Evolutionary conservation across 345 rosid genomes (phyloP), one percentile per base, ranked within the genome.

Genomic region (Lepidium didymum): DNA sequence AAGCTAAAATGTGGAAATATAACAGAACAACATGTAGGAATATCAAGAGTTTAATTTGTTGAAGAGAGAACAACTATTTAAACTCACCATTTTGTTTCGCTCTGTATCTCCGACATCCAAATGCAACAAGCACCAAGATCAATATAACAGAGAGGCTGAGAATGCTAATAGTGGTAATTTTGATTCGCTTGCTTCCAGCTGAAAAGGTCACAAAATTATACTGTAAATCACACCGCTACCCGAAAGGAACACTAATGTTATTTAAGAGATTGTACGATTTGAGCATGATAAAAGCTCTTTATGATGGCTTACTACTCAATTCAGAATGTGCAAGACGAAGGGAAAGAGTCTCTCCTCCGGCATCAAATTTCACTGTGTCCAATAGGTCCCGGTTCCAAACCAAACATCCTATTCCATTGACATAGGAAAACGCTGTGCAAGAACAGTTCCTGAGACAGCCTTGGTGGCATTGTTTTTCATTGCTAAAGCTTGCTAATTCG

Each of bases 251-350:
- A n/a, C 4, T 14, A n/a, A n/a, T 19, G 11, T 31, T 2, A 31
- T 34, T 58, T 33, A 15, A 21, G 29, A 73, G 16, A 36, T 3
- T 14, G 11, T n/a, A 12, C 13, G 44, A 34, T 43, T 3, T 14
- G 25, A 36, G 40, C 5, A 5, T 9, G 33, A 56, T 18, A 36
- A 67, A 38, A 10, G 13, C 8, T 37, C 58, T 57, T 36, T 44
- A 9, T 40, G 35, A 74, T 36, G 56, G 33, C 77, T 50, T 60
- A 86, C 92, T 81, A 88, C 96, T 79, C 14, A 81, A 46, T 79
- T 91, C 90, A 55, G 93, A 87, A 58, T 18, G 74, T 40, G 89
- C 75, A 11, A 91, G 81, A 16, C 93, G 87, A 31, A 87, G 42
- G 60, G 64, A 59, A 44, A 88, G 76, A 77, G 52, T 21, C 35